Percentiles rank a stretch among this genome's conserved stretches.
phyloP scores from a whole-genome alignment of 345 rosid genomes.

The Garcia nutans region DNA sequence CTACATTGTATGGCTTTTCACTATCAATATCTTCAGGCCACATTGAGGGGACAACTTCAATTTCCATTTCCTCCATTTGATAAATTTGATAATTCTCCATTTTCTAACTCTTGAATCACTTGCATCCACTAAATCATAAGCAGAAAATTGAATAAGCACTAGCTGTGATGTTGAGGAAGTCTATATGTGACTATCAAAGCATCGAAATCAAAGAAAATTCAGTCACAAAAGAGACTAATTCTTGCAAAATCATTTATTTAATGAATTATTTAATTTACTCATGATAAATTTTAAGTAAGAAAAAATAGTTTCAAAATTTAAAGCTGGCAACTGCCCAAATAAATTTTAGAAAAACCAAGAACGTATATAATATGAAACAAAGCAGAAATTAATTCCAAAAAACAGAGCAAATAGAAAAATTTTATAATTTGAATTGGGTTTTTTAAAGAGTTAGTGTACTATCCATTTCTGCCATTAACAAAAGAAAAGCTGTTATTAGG shows the following conservation, averaged over 20 bases:
- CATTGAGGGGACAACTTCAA: constrained; percentile 80
- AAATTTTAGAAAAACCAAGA: neutral
- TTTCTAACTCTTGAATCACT: constrained; percentile 36
- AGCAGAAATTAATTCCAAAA: neutral
- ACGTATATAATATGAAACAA: neutral
- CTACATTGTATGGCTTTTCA: constrained; percentile 86
- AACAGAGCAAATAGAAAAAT: neutral
- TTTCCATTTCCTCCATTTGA: constrained; percentile 75
- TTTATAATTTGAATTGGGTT: neutral
- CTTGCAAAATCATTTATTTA: neutral
- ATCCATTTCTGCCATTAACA: neutral
- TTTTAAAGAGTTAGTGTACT: no score
- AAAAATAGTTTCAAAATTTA: neutral
- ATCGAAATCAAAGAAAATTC: neutral
- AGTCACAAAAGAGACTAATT: neutral
- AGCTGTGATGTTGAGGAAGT: no score
- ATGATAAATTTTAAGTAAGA: neutral
- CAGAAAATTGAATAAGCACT: neutral
- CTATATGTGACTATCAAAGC: neutral
- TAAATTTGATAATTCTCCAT: constrained; percentile 66
- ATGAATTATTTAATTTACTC: neutral
- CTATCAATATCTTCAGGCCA: constrained; percentile 92
- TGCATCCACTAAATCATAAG: constrained; percentile 7
- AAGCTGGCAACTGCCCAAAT: neutral
- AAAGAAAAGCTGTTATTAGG: neutral